A percentile compares a stretch with the other conserved stretches of the same genome.
phyloP scores from a whole-genome alignment of 2,329 filamentous ascomycete species.

The Sporothrix phasma region DNA sequence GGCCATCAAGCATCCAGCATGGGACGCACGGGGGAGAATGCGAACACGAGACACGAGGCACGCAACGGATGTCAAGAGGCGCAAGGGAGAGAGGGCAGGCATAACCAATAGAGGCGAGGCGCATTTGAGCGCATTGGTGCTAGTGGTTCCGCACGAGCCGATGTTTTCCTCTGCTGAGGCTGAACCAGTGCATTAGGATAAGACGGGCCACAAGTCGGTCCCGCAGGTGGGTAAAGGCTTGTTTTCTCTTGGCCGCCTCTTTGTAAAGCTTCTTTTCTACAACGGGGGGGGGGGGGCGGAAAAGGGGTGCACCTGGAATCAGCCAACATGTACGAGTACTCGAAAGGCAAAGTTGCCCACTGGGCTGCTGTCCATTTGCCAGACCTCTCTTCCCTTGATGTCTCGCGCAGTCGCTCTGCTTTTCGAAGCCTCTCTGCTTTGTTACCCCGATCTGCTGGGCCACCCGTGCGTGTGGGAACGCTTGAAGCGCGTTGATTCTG shows the following conservation, averaged over 20 bases:
- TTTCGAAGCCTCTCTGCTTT: neutral
- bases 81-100: neutral
- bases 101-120: constrained; percentile 6
- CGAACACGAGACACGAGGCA: neutral
- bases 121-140: neutral
- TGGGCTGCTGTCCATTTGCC: neutral
- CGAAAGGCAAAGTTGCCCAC: neutral
- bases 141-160: constrained; percentile 10
- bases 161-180: constrained; percentile 1
- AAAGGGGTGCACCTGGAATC: no score
- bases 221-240: neutral
- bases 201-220: neutral
- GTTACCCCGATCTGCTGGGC: neutral
- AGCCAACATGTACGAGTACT: no score
- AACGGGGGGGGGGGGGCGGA: no score
- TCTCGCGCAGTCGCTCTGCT: neutral
- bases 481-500: no score
- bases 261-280: constrained; percentile 5
- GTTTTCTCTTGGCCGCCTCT: neutral
- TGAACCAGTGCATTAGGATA: neutral
- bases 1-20: neutral
- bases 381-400: neutral
- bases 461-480: neutral
- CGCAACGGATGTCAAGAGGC: neutral
- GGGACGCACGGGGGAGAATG: neutral